These are phyloP conservation scores for Tylopilus sp. DNA, from an alignment of 1,284 basidiomycete genomes.

Conservation along the genomic window DNA sequence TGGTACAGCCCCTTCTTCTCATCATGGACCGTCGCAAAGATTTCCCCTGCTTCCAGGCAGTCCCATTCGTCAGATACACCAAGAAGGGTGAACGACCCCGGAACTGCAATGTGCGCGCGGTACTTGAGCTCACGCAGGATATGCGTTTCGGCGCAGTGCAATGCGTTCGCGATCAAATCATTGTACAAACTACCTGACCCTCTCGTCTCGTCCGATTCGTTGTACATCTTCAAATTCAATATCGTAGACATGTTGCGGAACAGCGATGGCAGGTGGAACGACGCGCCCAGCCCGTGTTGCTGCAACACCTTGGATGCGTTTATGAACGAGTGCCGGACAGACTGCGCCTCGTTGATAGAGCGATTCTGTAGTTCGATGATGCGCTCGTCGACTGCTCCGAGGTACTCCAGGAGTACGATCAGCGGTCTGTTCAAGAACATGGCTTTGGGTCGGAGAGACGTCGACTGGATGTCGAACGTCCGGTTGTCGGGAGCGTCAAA, in stretches of 20 bases:
- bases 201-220: constrained; percentile 5
- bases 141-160: constrained; percentile 38
- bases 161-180: constrained; percentile 30
- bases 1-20: constrained; percentile 24
- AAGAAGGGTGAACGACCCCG: constrained; percentile 44
- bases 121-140: constrained; percentile 50
- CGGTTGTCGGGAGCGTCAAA: constrained; percentile 40
- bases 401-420: constrained; percentile 44
- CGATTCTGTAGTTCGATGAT: constrained; percentile 40
- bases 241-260: constrained; percentile 34
- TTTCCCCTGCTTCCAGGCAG: constrained; percentile 40
- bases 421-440: constrained; percentile 44
- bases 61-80: constrained; percentile 48
- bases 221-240: constrained; percentile 28
- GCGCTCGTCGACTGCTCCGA: constrained; percentile 31
- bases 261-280: constrained; percentile 41
- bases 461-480: constrained; percentile 45
- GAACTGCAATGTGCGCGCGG: constrained; percentile 45
- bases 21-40: constrained; percentile 41
- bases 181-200: constrained; percentile 25
- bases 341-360: constrained; percentile 37
- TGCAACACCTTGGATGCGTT: constrained; percentile 35
- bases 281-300: constrained; percentile 43
- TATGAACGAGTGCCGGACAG: constrained; percentile 26
- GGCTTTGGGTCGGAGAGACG: constrained; percentile 38